These are phyloP conservation scores for Phlebiopsis flavidoalba DNA, from an alignment of 768 basidiomycete species.

Conservation along the genomic window DNA sequence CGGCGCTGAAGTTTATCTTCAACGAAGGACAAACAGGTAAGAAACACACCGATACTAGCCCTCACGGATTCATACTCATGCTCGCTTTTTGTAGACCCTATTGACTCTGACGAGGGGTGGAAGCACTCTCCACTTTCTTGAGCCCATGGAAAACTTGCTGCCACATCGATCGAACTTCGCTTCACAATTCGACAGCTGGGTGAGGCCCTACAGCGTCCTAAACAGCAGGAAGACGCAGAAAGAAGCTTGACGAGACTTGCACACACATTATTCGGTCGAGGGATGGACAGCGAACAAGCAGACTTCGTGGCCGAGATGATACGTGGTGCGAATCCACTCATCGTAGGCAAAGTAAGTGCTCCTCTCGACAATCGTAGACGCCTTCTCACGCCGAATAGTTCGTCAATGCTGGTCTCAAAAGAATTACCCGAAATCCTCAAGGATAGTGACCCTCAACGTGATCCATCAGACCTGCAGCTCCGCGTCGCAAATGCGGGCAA, in stretches of 20 bases:
- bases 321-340: constrained; percentile 56
- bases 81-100: background rate
- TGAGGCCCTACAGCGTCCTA: constrained; percentile 56
- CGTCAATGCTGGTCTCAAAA: constrained; percentile 67
- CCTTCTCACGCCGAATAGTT: constrained; percentile 41
- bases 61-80: background rate
- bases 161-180: constrained; percentile 76
- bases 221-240: constrained; percentile 47
- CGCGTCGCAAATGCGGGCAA: constrained; percentile 56
- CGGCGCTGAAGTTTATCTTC: constrained; percentile 62
- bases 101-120: constrained; percentile 27
- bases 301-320: constrained; percentile 83
- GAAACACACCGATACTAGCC: constrained; percentile 8
- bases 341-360: constrained; percentile 59
- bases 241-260: constrained; percentile 63
- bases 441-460: constrained; percentile 23
- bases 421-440: constrained; percentile 53
- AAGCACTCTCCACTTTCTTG: constrained; percentile 57
- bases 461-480: constrained; percentile 27
- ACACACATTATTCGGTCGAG: constrained; percentile 63
- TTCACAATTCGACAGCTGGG: constrained; percentile 72
- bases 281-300: constrained; percentile 73
- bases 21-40: constrained; percentile 57
- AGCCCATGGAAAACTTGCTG: constrained; percentile 83
- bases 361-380: background rate